phyloP scores from a whole-genome alignment of 2,329 filamentous ascomycete genomes.

The Ophiostoma sp. region DNA sequence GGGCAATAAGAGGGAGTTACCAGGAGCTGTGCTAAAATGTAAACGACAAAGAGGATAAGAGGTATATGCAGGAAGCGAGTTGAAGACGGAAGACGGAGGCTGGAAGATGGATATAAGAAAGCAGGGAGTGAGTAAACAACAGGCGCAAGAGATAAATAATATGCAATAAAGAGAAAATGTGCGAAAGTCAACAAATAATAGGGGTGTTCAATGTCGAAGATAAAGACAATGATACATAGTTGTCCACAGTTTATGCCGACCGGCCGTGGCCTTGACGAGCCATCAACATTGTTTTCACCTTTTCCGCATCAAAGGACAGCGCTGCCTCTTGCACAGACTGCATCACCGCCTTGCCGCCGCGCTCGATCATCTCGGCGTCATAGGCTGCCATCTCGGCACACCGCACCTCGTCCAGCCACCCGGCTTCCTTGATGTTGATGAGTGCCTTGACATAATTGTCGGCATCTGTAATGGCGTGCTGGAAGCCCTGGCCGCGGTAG shows the following conservation, averaged over 20 bases:
- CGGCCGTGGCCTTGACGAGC: conserved; percentile 31
- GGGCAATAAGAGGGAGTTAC: neutral
- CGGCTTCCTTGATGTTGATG: conserved; percentile 26
- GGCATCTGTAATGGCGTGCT: conserved; percentile 41
- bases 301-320: conserved; percentile 32
- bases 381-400: conserved; percentile 31
- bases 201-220: neutral
- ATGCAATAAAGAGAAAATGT: neutral
- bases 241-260: conserved; percentile 22
- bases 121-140: neutral
- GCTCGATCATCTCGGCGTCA: conserved; percentile 33
- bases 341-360: conserved; percentile 35
- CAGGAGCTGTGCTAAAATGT: neutral
- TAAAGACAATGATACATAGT: neutral
- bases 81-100: neutral
- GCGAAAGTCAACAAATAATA: neutral
- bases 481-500: conserved; percentile 43
- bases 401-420: conserved; percentile 23
- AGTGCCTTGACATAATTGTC: conserved; percentile 37
- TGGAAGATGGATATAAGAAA: neutral
- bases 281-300: conserved; percentile 35
- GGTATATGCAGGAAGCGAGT: neutral
- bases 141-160: neutral
- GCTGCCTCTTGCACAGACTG: conserved; percentile 36
- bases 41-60: neutral